Conservation (phyloP, 768 basidiomycete genomes). For the Dentipellis sp. region DNA sequence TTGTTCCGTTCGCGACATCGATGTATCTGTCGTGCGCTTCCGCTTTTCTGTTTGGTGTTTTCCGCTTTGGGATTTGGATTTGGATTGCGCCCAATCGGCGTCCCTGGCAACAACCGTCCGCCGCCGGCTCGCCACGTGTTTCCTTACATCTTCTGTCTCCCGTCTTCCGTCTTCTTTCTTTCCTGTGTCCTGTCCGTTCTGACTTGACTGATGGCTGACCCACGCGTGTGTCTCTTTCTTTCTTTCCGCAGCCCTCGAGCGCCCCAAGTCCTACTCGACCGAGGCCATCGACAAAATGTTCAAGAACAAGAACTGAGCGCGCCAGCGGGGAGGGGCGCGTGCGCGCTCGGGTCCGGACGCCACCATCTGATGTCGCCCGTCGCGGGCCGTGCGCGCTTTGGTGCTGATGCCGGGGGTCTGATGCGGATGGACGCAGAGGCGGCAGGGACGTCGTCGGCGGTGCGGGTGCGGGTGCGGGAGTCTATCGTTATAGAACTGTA, state of each 20-base stretch:
- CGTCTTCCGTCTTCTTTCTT: neutral
- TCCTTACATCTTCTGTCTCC: neutral
- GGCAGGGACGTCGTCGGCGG: too few species aligned
- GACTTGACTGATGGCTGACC: neutral
- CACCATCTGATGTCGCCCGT: neutral
- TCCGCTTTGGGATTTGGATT: too few species aligned
- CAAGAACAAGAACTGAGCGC: conserved; percentile 37
- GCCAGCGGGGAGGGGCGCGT: too few species aligned
- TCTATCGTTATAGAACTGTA: neutral
- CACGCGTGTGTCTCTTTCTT: too few species aligned
- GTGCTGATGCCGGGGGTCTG: too few species aligned
- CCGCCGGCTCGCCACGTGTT: neutral
- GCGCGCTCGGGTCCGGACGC: too few species aligned
- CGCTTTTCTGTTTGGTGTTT: neutral
- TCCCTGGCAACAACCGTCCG: neutral
- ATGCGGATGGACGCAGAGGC: neutral
- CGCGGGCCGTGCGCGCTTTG: neutral
- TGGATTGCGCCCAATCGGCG: too few species aligned
- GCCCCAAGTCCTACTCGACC: conserved; percentile 88
- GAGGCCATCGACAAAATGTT: conserved; percentile 76
- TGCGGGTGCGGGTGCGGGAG: too few species aligned
- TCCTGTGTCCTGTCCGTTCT: too few species aligned
- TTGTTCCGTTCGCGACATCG: too few species aligned
- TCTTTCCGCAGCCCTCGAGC: conserved; percentile 60
- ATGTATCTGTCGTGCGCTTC: too few species aligned